Evolutionary conservation across 2,329 filamentous ascomycete species (phyloP).

Genomic region (Rutstroemia sp.): DNA sequence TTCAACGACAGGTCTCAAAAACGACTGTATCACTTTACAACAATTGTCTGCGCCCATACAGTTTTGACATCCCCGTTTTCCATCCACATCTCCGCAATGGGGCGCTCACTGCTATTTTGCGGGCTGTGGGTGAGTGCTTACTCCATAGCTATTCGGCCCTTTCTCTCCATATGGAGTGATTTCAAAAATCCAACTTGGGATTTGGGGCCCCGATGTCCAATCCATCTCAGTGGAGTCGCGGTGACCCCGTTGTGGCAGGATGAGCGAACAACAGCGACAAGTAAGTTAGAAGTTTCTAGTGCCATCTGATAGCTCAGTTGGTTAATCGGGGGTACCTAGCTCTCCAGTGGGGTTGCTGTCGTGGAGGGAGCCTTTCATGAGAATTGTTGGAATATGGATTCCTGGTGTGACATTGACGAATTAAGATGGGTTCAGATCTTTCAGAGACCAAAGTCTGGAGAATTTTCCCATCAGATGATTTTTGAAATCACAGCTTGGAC

Average conservation of each 20-base stretch:
- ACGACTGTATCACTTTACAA: not conserved
- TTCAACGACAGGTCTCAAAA: not conserved
- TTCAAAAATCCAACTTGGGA: not conserved
- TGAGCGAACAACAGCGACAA: not conserved
- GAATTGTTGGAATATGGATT: too few species aligned
- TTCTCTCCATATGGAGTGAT: slow-evolving; percentile 1
- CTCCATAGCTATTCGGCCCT: not conserved
- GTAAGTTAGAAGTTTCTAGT: not conserved
- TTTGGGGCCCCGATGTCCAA: not conserved
- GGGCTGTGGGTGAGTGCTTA: not conserved
- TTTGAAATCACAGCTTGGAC: too few species aligned
- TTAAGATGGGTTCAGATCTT: too few species aligned
- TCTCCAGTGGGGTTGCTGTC: too few species aligned
- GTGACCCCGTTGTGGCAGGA: not conserved
- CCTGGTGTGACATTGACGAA: too few species aligned
- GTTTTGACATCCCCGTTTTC: not conserved
- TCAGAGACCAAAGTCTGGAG: too few species aligned
- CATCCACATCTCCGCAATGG: not conserved
- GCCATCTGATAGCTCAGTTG: not conserved
- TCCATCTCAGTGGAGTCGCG: not conserved
- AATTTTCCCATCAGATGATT: too few species aligned
- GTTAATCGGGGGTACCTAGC: not conserved
- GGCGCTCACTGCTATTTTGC: not conserved
- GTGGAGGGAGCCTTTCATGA: too few species aligned
- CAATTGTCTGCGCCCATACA: not conserved